Conservation (phyloP, 371 early-diverging fungal species). For the Haplosporangium sp. region DNA sequence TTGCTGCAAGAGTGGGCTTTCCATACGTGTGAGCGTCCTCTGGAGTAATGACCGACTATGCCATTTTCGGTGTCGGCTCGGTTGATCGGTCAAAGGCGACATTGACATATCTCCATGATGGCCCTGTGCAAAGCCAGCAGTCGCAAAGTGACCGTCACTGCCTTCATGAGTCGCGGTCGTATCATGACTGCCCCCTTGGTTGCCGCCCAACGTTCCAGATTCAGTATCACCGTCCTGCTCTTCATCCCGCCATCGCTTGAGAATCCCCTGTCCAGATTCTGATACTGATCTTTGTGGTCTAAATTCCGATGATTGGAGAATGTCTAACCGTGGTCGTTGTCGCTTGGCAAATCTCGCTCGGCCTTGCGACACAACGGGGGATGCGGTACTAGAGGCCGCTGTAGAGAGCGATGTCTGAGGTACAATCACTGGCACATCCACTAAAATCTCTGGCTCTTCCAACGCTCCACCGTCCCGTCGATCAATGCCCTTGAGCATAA, state of each 20-base stretch:
- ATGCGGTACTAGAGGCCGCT: not conserved
- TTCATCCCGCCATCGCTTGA: not conserved
- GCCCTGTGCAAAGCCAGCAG: too few species aligned
- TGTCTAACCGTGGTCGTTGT: constrained; percentile 4
- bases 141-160: too few species aligned
- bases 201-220: too few species aligned
- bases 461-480: constrained; percentile 55
- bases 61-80: constrained; percentile 3
- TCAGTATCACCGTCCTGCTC: not conserved
- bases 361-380: constrained; percentile 14
- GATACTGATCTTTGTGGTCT: not conserved
- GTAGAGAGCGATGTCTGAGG: constrained; percentile 10
- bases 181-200: too few species aligned
- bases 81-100: not conserved
- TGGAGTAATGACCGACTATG: constrained; percentile 10
- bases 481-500: constrained; percentile 54
- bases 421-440: constrained; percentile 43
- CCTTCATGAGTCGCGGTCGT: too few species aligned
- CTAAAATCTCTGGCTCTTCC: constrained; percentile 50
- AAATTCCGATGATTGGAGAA: not conserved
- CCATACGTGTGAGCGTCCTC: constrained; percentile 1
- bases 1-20: constrained; percentile 19
- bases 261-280: not conserved
- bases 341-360: not conserved
- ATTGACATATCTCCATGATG: not conserved